phyloP scores from a whole-genome alignment of 208 protist genomes.

The Leptomonas pyrrhocoris region DNA sequence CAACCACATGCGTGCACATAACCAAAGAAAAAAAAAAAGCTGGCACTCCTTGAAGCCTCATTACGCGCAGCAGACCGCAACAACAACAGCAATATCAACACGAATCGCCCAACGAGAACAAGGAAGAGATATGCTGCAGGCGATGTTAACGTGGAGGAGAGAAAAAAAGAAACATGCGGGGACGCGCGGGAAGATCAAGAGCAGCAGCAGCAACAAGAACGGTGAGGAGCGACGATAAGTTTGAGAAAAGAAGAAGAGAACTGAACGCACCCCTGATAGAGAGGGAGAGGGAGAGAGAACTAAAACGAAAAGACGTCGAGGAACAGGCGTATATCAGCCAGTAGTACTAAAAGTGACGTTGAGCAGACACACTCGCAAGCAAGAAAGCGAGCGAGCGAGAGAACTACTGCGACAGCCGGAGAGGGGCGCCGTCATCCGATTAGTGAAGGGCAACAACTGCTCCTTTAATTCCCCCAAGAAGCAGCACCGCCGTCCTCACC shows the following conservation, averaged over 20 bases:
- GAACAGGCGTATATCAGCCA: no score
- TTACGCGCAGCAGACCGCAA: not conserved
- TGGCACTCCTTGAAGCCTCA: no score
- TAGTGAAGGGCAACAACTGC: no score
- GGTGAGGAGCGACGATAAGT: not conserved
- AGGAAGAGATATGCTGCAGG: not conserved
- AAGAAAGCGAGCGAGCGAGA: not conserved
- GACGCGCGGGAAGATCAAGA: not conserved
- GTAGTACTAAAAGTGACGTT: not conserved
- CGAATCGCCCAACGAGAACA: not conserved
- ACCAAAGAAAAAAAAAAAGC: no score
- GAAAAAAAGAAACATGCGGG: not conserved
- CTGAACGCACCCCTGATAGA: no score
- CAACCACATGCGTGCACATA: not conserved
- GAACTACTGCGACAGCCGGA: no score
- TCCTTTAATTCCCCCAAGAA: no score
- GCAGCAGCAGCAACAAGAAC: not conserved
- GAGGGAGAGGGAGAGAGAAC: not conserved
- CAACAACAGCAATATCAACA: not conserved
- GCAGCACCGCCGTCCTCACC: no score
- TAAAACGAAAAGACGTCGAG: not conserved
- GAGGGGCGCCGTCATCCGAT: no score
- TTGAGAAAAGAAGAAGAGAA: not conserved
- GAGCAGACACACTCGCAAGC: not conserved
- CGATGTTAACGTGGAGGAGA: not conserved